phyloP scores from a whole-genome alignment of 2,329 filamentous ascomycete species.

The Orbilia javanica region DNA sequence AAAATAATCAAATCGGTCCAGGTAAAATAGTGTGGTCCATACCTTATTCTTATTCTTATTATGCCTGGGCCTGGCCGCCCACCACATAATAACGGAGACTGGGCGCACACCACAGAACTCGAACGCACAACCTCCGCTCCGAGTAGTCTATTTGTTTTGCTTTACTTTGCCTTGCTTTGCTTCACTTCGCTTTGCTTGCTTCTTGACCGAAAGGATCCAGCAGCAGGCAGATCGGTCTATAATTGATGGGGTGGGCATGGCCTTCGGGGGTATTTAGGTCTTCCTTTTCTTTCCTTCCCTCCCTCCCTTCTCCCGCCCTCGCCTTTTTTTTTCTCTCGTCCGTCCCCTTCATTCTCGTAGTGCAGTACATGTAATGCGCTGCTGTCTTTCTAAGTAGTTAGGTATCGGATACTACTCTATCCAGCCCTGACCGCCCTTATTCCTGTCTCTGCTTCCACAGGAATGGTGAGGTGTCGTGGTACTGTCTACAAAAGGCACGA shows the following conservation, averaged over 20 bases:
- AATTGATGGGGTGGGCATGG: neutral
- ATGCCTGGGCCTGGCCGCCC: neutral
- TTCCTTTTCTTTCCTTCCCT: neutral
- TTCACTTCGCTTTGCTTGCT: neutral
- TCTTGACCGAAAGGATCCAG: constrained; percentile 8
- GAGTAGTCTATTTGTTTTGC: constrained; percentile 20
- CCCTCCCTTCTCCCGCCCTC: constrained; percentile 29
- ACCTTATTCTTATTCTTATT: constrained; percentile 11
- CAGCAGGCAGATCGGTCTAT: neutral
- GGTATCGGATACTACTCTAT: neutral
- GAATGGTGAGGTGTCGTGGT: constrained; percentile 2
- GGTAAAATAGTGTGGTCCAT: constrained; percentile 1
- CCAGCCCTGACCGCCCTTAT: neutral
- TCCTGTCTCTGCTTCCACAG: neutral
- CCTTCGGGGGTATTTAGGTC: neutral
- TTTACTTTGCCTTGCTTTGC: neutral
- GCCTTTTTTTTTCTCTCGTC: constrained; percentile 35
- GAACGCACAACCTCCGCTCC: constrained; percentile 39
- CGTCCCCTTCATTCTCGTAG: neutral
- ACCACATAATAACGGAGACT: constrained; percentile 43
- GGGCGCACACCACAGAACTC: constrained; percentile 37
- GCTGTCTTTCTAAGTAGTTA: neutral
- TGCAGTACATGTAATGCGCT: neutral
- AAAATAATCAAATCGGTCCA: constrained; percentile 40
- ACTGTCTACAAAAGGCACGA: constrained; percentile 14